Conservation (phyloP, 768 basidiomycete genomes). For the Termitomyces sp. region DNA sequence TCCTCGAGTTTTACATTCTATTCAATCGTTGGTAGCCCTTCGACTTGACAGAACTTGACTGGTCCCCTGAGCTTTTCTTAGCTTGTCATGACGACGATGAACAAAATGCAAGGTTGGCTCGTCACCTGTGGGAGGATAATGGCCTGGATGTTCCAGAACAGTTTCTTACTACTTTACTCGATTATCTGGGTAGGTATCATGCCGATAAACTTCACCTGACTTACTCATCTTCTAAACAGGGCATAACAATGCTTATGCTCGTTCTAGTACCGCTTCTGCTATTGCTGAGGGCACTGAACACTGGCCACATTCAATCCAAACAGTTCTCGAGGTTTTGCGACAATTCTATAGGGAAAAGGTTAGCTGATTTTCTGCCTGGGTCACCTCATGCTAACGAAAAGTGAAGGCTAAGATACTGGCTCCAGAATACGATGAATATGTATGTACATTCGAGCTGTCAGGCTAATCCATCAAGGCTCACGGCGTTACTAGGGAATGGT, state of each 20-base stretch:
- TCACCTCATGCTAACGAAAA: background rate
- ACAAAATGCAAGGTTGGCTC: slow-evolving; percentile 80
- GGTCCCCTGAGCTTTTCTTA: slow-evolving; percentile 86
- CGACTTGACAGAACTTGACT: slow-evolving; percentile 91
- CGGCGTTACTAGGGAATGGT: slow-evolving; percentile 74
- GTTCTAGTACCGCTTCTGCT: slow-evolving; percentile 63
- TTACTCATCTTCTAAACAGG: slow-evolving; percentile 33
- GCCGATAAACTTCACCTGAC: background rate
- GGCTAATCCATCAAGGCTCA: background rate
- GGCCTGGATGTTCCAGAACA: slow-evolving; percentile 80
- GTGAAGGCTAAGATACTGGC: slow-evolving; percentile 74
- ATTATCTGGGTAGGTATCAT: slow-evolving; percentile 57
- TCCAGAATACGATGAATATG: slow-evolving; percentile 92
- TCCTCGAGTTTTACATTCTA: background rate
- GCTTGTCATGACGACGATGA: slow-evolving; percentile 83
- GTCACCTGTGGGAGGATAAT: slow-evolving; percentile 91
- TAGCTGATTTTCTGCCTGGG: background rate
- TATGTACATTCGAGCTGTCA: slow-evolving; percentile 29
- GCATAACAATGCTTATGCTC: slow-evolving; percentile 78
- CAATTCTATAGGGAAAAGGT: slow-evolving; percentile 84
- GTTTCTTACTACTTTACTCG: slow-evolving; percentile 52
- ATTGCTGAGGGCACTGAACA: slow-evolving; percentile 74
- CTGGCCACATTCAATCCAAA: slow-evolving; percentile 54
- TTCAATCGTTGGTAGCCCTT: slow-evolving; percentile 54
- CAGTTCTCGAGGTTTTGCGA: slow-evolving; percentile 50